phyloP scores from a whole-genome alignment of 2,329 filamentous ascomycete genomes.

The Harringtonia lauricola region DNA sequence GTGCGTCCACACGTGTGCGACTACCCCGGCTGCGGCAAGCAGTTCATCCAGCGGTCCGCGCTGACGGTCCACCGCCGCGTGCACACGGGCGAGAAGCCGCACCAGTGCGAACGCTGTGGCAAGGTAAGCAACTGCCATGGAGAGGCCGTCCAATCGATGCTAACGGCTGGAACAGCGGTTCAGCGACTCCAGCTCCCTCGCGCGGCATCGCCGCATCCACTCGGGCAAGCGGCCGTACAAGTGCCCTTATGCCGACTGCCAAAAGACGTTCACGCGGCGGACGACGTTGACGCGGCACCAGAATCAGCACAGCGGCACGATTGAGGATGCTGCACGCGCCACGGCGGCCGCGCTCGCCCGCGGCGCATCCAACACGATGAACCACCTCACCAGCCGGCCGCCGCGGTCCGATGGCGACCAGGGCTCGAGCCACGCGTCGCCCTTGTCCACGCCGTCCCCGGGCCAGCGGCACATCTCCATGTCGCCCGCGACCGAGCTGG shows the following conservation, averaged over 20 bases:
- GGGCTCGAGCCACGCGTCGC: slow-evolving; percentile 61
- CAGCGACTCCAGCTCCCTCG: slow-evolving; percentile 89
- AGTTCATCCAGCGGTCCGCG: slow-evolving; percentile 93
- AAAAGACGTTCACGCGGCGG: slow-evolving; percentile 94
- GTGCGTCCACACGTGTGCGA: slow-evolving; percentile 88
- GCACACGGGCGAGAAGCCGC: slow-evolving; percentile 95
- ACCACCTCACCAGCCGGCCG: slow-evolving; percentile 28
- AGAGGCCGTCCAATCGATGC: not conserved
- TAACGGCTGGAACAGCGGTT: slow-evolving; percentile 56
- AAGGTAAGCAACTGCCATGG: slow-evolving; percentile 52
- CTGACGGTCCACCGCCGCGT: slow-evolving; percentile 91
- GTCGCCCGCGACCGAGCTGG: slow-evolving; percentile 68
- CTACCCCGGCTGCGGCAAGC: slow-evolving; percentile 77
- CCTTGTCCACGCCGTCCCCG: slow-evolving; percentile 71
- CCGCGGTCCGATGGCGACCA: slow-evolving; percentile 56
- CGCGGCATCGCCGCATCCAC: slow-evolving; percentile 87
- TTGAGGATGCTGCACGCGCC: slow-evolving; percentile 83
- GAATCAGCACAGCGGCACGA: slow-evolving; percentile 89
- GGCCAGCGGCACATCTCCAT: slow-evolving; percentile 69
- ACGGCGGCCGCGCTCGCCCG: slow-evolving; percentile 74
- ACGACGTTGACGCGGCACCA: slow-evolving; percentile 93
- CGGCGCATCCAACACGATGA: slow-evolving; percentile 23
- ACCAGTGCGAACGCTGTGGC: slow-evolving; percentile 92
- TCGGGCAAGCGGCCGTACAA: slow-evolving; percentile 95
- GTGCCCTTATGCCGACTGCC: slow-evolving; percentile 92